phyloP scores from a whole-genome alignment of 768 basidiomycete species.

The Daedalea quercina region DNA sequence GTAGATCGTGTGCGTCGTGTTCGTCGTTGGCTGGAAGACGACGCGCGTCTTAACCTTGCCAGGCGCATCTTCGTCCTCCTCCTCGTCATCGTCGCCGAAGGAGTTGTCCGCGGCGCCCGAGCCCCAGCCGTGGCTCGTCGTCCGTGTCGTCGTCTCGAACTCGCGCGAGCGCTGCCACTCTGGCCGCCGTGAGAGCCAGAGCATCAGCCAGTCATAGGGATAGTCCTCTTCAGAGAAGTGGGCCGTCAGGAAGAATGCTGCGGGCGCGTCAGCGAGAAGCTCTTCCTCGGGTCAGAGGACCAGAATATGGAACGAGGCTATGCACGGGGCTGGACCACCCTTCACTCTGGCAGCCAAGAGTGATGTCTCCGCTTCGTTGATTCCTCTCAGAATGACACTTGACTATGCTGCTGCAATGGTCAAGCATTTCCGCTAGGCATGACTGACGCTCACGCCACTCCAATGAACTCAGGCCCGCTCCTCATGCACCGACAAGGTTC shows the following conservation, averaged over 20 bases:
- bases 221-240: constrained; percentile 89
- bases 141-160: constrained; percentile 82
- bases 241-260: constrained; percentile 68
- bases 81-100: constrained; percentile 48
- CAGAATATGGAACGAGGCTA: constrained; percentile 1
- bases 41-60: constrained; percentile 74
- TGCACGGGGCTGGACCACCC: too few relatives aligned
- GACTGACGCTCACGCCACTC: too few relatives aligned
- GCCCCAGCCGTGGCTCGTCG: constrained; percentile 53
- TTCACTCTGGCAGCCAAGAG: too few relatives aligned
- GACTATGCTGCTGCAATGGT: too few relatives aligned
- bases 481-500: too few relatives aligned
- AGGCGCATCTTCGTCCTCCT: constrained; percentile 43
- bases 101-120: constrained; percentile 45
- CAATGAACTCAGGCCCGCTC: too few relatives aligned
- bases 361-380: too few relatives aligned
- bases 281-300: too few relatives aligned
- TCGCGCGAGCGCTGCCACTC: constrained; percentile 89
- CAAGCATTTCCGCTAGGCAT: too few relatives aligned
- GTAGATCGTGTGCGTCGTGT: constrained; percentile 85
- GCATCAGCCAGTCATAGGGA: constrained; percentile 88
- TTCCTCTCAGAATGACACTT: too few relatives aligned
- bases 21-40: constrained; percentile 82
- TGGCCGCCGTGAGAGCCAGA: constrained; percentile 79
- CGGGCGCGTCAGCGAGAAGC: not conserved